Conservation (phyloP, 768 basidiomycete genomes). For the Tricholoma sp. region DNA sequence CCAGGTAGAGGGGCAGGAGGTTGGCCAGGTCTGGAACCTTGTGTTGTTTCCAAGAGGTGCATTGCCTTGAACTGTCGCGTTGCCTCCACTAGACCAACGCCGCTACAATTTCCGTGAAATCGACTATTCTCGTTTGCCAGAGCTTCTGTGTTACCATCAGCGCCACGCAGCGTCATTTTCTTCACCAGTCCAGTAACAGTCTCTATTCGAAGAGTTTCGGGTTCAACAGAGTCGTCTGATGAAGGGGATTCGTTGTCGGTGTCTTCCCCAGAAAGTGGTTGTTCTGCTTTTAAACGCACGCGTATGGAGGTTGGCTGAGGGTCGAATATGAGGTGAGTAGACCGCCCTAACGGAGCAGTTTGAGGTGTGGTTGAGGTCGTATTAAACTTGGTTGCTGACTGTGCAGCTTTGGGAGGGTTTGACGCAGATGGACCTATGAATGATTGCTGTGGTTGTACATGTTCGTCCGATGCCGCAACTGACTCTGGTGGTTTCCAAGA, state of each 20-base stretch:
- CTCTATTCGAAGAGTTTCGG: constrained; percentile 30
- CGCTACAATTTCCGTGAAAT: constrained; percentile 62
- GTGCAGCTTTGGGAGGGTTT: not conserved
- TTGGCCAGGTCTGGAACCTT: constrained; percentile 4
- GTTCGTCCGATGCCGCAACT: not conserved
- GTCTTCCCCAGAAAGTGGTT: constrained; percentile 11
- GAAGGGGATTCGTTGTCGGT: constrained; percentile 20
- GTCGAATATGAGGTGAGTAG: constrained; percentile 26
- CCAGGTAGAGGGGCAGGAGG: constrained; percentile 12
- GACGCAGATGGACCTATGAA: not conserved
- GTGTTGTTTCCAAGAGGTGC: constrained; percentile 36
- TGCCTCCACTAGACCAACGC: constrained; percentile 47
- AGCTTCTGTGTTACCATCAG: constrained; percentile 20
- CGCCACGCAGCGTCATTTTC: constrained; percentile 31
- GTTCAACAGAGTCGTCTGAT: constrained; percentile 20
- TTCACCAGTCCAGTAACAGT: constrained; percentile 27
- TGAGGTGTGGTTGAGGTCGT: not conserved
- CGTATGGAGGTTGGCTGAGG: constrained; percentile 15
- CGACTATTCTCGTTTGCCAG: constrained; percentile 37
- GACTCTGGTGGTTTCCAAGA: constrained; percentile 48
- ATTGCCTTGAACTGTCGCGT: constrained; percentile 49
- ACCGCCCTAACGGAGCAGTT: constrained; percentile 11
- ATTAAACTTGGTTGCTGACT: not conserved
- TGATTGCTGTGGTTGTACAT: not conserved
- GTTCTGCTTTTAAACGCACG: constrained; percentile 2